phyloP scores from a whole-genome alignment of 1,139 yeast species.

The Hemisphaericaspora xylanilytica region DNA sequence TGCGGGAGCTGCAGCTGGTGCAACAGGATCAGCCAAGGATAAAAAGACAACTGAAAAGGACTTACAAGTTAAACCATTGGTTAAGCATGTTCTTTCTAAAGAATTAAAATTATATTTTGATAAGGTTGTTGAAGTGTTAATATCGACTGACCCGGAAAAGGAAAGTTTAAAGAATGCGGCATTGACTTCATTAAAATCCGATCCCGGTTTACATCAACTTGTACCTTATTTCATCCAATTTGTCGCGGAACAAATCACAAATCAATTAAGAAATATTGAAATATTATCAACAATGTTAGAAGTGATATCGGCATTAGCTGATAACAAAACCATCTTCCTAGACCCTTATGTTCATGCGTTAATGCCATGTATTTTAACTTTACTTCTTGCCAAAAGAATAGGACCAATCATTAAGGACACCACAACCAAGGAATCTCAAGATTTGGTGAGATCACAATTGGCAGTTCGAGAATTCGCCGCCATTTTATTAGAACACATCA shows the following conservation, averaged over 20 bases:
- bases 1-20: conserved; percentile 1
- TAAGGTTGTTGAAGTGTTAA: conserved; percentile 77
- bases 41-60: conserved; percentile 48
- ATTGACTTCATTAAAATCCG: conserved; percentile 75
- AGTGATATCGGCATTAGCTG: conserved; percentile 79
- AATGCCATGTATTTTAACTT: conserved; percentile 91
- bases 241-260: conserved; percentile 92
- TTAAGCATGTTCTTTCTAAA: conserved; percentile 93
- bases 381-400: conserved; percentile 84
- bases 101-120: conserved; percentile 93
- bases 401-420: conserved; percentile 54
- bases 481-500: conserved; percentile 71
- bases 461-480: conserved; percentile 89
- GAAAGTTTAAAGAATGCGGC: conserved; percentile 75
- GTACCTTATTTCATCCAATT: conserved; percentile 96
- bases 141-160: conserved; percentile 56
- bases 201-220: conserved; percentile 94
- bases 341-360: conserved; percentile 96
- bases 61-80: conserved; percentile 84
- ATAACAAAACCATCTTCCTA: conserved; percentile 81
- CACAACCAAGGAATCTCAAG: conserved; percentile 23
- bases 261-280: conserved; percentile 72
- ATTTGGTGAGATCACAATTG: conserved; percentile 41
- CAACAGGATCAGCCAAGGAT: conserved; percentile 17
- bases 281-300: conserved; percentile 86